Evolutionary conservation across 2,329 filamentous ascomycete genomes (phyloP).

Genomic region (Penicillium nordicum): DNA sequence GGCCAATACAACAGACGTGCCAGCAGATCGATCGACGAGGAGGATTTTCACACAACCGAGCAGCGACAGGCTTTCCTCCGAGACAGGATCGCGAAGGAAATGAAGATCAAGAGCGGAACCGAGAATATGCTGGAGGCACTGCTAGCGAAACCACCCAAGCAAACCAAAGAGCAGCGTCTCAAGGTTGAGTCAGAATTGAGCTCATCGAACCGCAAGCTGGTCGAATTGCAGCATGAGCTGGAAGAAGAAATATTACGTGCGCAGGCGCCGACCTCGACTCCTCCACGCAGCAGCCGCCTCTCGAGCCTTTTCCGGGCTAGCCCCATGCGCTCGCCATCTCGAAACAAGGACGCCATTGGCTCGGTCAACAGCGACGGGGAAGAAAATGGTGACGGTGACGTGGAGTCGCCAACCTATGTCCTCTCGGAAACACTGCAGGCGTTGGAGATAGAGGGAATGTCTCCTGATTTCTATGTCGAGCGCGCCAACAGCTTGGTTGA

Average conservation of each 20-base stretch:
- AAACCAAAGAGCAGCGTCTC: constrained; percentile 78
- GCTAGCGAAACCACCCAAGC: constrained; percentile 91
- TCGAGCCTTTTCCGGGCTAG: constrained; percentile 58
- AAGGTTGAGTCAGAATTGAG: constrained; percentile 84
- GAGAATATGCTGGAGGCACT: constrained; percentile 97
- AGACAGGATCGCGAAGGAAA: constrained; percentile 87
- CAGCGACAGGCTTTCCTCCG: constrained; percentile 71
- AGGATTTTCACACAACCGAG: constrained; percentile 60
- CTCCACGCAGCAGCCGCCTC: constrained; percentile 49
- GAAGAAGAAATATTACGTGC: constrained; percentile 59
- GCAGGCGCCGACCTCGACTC: constrained; percentile 52
- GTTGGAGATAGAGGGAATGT: constrained; percentile 81
- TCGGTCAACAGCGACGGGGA: constrained; percentile 38
- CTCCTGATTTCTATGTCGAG: constrained; percentile 91
- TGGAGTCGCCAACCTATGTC: constrained; percentile 86
- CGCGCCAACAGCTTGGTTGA: constrained; percentile 91
- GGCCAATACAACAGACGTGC: constrained; percentile 49
- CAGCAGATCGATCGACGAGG: constrained; percentile 56
- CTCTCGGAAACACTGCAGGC: constrained; percentile 87
- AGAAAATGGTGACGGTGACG: constrained; percentile 62
- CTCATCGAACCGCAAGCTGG: constrained; percentile 73
- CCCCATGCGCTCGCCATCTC: constrained; percentile 51
- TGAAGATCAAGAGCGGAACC: constrained; percentile 96
- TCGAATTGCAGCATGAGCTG: constrained; percentile 56
- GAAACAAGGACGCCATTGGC: constrained; percentile 25